Base-by-base conservation (phyloP, 495 filamentous ascomycete species). In the Penicillium paxilli region DNA sequence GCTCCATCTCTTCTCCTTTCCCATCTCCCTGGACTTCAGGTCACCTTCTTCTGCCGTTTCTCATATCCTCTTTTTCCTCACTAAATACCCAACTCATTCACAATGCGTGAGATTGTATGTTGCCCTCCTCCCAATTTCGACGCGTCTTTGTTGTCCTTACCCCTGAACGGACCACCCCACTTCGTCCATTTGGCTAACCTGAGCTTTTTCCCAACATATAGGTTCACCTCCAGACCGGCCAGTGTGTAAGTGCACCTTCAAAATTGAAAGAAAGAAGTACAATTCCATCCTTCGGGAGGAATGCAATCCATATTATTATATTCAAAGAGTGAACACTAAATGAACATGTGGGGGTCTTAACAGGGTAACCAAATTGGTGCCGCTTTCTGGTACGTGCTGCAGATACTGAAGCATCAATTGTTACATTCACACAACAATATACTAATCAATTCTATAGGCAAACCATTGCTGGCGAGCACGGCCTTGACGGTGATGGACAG, bases 281-380 rank as follows among this genome's bases (percentile, higher is more conserved):
- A 55, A 1, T 4, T 32, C 25, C 0, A 12, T 9, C 30, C n/a
- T n/a, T n/a, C n/a, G n/a, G n/a, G n/a, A n/a, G n/a, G n/a, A n/a
- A n/a, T n/a, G n/a, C n/a, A n/a, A n/a, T n/a, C n/a, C n/a, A n/a
- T n/a, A n/a, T n/a, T n/a, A n/a, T n/a, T n/a, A n/a, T n/a, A n/a
- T n/a, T n/a, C n/a, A n/a, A n/a, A n/a, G 30, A 32, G 30, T 52
- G 19, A 25, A 52, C 22, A 56, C 71, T 75, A 66, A 76, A 69
- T 49, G 42, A 58, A n/a, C 46, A 47, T 46, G 45, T 49, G 49
- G 59, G 54, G 52, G 54, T 47, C 26, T 37, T n/a, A n/a, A 70
- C 70, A 96, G 89, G 95, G 95, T 86, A 98, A 98, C 89, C 94
- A 98, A 90, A 96, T 98, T 66, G 95, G 94, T 90, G 94, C 94